A percentile compares a stretch with the other conserved stretches of the same genome.
phyloP scores from a whole-genome alignment of 1,284 basidiomycete species.

The Pseudozyma hubeiensis region DNA sequence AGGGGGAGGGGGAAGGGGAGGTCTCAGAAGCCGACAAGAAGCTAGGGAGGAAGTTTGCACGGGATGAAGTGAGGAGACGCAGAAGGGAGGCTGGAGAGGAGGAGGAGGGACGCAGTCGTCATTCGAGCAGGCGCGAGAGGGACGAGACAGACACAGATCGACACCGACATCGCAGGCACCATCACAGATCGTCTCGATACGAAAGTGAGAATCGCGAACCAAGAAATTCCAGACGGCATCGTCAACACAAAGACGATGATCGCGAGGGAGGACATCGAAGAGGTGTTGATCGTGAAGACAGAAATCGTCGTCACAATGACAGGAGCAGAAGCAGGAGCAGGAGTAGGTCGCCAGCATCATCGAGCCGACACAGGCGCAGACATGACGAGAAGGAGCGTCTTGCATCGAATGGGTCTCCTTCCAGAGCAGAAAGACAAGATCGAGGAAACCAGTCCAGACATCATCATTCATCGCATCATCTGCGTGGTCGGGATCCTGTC shows the following conservation, averaged over 20 bases:
- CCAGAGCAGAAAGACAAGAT: slow-evolving; percentile 2
- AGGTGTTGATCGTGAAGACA: background rate
- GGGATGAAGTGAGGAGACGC: slow-evolving; percentile 34
- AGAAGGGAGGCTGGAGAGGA: slow-evolving; percentile 21
- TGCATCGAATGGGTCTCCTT: background rate
- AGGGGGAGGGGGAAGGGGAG: slow-evolving; percentile 9
- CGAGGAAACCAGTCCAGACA: background rate
- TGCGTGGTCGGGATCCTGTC: background rate
- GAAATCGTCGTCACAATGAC: slow-evolving; percentile 11
- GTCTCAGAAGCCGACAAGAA: slow-evolving; percentile 48
- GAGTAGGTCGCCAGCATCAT: slow-evolving; percentile 25
- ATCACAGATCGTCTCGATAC: slow-evolving; percentile 8
- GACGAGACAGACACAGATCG: slow-evolving; percentile 12
- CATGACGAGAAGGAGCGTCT: slow-evolving; percentile 4
- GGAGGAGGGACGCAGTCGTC: slow-evolving; percentile 3
- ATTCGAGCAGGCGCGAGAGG: slow-evolving; percentile 15
- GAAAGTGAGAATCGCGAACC: slow-evolving; percentile 9
- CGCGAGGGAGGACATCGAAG: slow-evolving; percentile 11
- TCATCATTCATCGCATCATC: slow-evolving; percentile 5
- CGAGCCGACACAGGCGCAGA: slow-evolving; percentile 10
- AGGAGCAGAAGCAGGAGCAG: slow-evolving; percentile 8
- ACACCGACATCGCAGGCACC: slow-evolving; percentile 11
- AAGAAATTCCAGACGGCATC: slow-evolving; percentile 12
- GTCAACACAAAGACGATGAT: slow-evolving; percentile 12
- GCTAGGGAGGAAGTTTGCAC: slow-evolving; percentile 51